These are phyloP conservation scores for Dipteronia dyeriana DNA, from an alignment of 345 rosid genomes.

Conservation along the genomic window DNA sequence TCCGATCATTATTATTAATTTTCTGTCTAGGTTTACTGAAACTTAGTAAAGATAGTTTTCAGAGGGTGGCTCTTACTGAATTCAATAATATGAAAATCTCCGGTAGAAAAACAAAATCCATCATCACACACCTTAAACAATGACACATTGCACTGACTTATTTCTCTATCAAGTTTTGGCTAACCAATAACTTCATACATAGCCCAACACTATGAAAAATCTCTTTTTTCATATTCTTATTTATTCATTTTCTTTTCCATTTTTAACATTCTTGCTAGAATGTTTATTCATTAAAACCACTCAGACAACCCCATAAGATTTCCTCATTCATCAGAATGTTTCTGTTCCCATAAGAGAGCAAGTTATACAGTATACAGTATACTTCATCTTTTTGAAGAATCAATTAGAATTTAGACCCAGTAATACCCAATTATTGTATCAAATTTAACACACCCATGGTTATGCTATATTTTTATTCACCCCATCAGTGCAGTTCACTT, in stretches of 20 bases:
- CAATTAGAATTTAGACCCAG: background rate
- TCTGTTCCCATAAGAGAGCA: background rate
- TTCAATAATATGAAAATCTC: background rate
- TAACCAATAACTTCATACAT: too few species aligned
- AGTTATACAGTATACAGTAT: background rate
- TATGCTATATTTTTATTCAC: background rate
- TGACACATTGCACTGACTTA: too few species aligned
- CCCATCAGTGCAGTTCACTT: constrained; percentile 1
- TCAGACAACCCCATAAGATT: background rate
- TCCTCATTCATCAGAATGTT: background rate
- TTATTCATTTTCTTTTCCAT: too few species aligned
- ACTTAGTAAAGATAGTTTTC: background rate
- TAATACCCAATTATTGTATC: background rate
- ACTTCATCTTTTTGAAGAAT: background rate
- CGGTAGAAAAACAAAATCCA: background rate
- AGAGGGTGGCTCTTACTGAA: background rate
- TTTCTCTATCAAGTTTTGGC: too few species aligned
- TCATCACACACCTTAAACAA: too few species aligned
- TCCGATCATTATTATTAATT: background rate
- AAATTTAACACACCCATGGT: background rate
- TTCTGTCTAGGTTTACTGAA: background rate
- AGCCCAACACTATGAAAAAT: too few species aligned
- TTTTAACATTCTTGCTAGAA: too few species aligned
- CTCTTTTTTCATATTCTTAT: too few species aligned
- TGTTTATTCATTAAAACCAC: background rate